Conservation (phyloP, 805 yeast species). For the Yarrowia sp. region DNA sequence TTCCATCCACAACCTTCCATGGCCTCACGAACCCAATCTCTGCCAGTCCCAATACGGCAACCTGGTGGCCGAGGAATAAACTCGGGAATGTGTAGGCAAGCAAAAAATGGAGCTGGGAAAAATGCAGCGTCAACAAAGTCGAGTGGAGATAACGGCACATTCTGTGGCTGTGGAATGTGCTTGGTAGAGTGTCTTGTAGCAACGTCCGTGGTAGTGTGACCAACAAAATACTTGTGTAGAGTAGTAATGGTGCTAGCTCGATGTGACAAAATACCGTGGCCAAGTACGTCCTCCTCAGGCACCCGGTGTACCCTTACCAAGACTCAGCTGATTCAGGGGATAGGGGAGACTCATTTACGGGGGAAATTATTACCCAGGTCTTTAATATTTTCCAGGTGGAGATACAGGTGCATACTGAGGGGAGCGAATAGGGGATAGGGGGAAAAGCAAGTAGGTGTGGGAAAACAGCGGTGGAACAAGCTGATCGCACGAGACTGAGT, state of each 20-base stretch:
- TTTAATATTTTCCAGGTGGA: conserved; percentile 2
- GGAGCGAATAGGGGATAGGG: conserved; percentile 1
- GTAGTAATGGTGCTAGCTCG: too few species aligned
- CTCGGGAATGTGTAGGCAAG: conserved; percentile 36
- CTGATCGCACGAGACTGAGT: too few species aligned
- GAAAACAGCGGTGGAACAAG: neutral
- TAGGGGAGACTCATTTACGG: neutral
- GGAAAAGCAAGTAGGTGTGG: neutral
- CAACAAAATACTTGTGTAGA: too few species aligned
- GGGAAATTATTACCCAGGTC: neutral
- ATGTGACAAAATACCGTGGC: too few species aligned
- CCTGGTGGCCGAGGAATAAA: neutral
- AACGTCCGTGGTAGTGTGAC: too few species aligned
- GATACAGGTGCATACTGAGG: conserved; percentile 13
- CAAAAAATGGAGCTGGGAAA: neutral
- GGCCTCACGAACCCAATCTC: conserved; percentile 14
- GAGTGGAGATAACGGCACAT: conserved; percentile 36
- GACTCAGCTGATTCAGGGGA: conserved; percentile 24
- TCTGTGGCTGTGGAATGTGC: conserved; percentile 35
- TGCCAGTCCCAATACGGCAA: conserved; percentile 11
- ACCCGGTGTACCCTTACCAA: neutral
- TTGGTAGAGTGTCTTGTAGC: too few species aligned
- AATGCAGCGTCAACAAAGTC: conserved; percentile 10
- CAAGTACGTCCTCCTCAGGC: too few species aligned
- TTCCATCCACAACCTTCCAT: conserved; percentile 4